Percentiles rank a stretch among this genome's conserved stretches.
phyloP scores from a whole-genome alignment of 1,139 yeast genomes.

The Protomyces lactucae-debilis region DNA sequence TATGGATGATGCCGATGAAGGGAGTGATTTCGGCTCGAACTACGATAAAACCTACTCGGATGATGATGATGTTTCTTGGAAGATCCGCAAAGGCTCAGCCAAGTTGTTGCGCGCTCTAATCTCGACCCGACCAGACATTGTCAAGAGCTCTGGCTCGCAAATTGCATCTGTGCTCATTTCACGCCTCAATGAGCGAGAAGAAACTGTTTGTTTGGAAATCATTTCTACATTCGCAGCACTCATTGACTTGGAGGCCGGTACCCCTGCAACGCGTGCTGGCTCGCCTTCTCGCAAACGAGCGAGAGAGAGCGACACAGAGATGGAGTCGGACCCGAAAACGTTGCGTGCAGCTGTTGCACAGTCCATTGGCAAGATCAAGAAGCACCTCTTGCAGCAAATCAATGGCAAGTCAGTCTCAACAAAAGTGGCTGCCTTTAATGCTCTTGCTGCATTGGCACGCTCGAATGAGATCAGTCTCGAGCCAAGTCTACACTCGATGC shows the following conservation, averaged over 20 bases:
- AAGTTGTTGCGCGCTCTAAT: slow-evolving; percentile 46
- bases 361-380: not conserved
- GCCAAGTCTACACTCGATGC: not conserved
- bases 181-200: slow-evolving; percentile 42
- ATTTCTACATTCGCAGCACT: slow-evolving; percentile 36
- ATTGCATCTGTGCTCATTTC: slow-evolving; percentile 37
- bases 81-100: slow-evolving; percentile 56
- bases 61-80: slow-evolving; percentile 66
- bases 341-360: not conserved
- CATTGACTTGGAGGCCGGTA: not conserved
- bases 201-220: slow-evolving; percentile 42
- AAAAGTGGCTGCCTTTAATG: slow-evolving; percentile 1
- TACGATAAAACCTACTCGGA: slow-evolving; percentile 46
- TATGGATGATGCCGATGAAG: slow-evolving; percentile 43
- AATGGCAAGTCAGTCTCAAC: slow-evolving; percentile 4
- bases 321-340: slow-evolving; percentile 11
- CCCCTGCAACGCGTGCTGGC: not conserved
- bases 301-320: slow-evolving; percentile 2
- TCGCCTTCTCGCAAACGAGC: slow-evolving; percentile 11
- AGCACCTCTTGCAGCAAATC: slow-evolving; percentile 3
- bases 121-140: slow-evolving; percentile 38
- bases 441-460: not conserved
- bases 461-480: not conserved
- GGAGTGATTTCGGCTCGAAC: slow-evolving; percentile 34
- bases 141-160: slow-evolving; percentile 31